These are phyloP conservation scores for Penicillium canescens DNA, from an alignment of 495 filamentous ascomycete species.

Conservation along the genomic window DNA sequence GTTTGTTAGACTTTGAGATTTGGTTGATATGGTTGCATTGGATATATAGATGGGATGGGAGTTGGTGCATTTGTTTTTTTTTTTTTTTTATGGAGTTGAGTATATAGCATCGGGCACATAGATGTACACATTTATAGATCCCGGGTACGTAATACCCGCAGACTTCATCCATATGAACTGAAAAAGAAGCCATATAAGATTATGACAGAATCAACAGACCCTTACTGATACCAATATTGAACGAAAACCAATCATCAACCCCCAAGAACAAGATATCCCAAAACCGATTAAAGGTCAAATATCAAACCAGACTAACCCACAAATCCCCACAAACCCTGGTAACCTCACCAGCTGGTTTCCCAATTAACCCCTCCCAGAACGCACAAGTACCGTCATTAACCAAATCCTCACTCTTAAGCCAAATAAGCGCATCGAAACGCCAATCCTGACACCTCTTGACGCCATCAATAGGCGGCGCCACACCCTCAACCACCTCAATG, in stretches of 20 bases:
- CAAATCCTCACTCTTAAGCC: slow-evolving; percentile 24
- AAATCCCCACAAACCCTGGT: slow-evolving; percentile 8
- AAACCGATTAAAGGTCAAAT: neutral
- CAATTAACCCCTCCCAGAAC: slow-evolving; percentile 27
- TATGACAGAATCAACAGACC: too few species aligned
- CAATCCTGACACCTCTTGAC: slow-evolving; percentile 27
- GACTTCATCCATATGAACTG: too few species aligned
- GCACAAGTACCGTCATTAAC: slow-evolving; percentile 22
- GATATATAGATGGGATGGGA: slow-evolving; percentile 2
- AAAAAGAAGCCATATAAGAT: too few species aligned
- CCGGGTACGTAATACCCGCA: too few species aligned
- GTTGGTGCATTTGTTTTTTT: slow-evolving; percentile 2
- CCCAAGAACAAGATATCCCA: too few species aligned
- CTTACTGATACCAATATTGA: too few species aligned
- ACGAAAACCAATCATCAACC: neutral
- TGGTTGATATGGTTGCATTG: slow-evolving; percentile 8
- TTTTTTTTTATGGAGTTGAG: too few species aligned
- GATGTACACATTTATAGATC: too few species aligned
- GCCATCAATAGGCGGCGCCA: slow-evolving; percentile 20
- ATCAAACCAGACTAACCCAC: slow-evolving; percentile 11
- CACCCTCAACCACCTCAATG: slow-evolving; percentile 17
- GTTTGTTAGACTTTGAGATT: neutral
- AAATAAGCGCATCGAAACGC: slow-evolving; percentile 23
- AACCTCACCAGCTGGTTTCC: slow-evolving; percentile 16
- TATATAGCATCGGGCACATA: too few species aligned